A percentile compares a stretch with the other conserved stretches of the same genome.
Evolutionary conservation across 257 asterid genomes (phyloP).

Genomic region (Oldenlandia corymbosa): DNA sequence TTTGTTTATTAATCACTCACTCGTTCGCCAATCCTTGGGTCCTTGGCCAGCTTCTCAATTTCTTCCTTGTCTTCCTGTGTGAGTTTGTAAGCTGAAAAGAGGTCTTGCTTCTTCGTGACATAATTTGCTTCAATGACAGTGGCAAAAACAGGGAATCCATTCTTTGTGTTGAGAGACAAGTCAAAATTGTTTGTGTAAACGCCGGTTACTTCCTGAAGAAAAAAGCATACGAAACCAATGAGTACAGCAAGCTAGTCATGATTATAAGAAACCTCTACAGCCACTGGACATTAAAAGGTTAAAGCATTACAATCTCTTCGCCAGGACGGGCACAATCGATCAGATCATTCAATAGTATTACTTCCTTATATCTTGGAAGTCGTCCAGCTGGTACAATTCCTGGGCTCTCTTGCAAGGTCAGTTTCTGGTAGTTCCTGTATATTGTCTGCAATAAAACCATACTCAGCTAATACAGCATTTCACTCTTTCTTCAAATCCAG

Average conservation of each 20-base stretch:
- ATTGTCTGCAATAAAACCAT: conserved; percentile 54
- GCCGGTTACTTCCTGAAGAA: conserved; percentile 91
- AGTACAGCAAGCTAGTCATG: background rate
- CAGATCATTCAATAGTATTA: conserved; percentile 92
- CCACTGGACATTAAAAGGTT: background rate
- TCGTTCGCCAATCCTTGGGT: conserved; percentile 92
- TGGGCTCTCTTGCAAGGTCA: conserved; percentile 97
- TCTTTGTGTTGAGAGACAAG: conserved; percentile 90
- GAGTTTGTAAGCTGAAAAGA: conserved; percentile 93
- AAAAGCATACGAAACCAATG: background rate
- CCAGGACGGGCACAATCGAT: conserved; percentile 99
- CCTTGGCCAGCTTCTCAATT: conserved; percentile 91
- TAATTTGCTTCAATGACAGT: conserved; percentile 98
- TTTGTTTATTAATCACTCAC: conserved; percentile 29
- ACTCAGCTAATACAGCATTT: conserved; percentile 11
- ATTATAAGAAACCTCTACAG: background rate
- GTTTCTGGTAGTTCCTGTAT: conserved; percentile 95
- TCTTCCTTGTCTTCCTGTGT: conserved; percentile 98
- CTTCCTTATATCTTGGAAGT: conserved; percentile 98
- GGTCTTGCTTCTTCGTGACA: conserved; percentile 91
- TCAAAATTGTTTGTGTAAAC: conserved; percentile 94
- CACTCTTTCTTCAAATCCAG: background rate
- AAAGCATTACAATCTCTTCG: conserved; percentile 77
- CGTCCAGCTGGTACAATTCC: conserved; percentile 99
- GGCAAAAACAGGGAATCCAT: conserved; percentile 99